Percentiles rank a stretch among this genome's conserved stretches.
Conservation (phyloP, 1,139 yeast genomes). For the Tardiomyces depauwii region DNA sequence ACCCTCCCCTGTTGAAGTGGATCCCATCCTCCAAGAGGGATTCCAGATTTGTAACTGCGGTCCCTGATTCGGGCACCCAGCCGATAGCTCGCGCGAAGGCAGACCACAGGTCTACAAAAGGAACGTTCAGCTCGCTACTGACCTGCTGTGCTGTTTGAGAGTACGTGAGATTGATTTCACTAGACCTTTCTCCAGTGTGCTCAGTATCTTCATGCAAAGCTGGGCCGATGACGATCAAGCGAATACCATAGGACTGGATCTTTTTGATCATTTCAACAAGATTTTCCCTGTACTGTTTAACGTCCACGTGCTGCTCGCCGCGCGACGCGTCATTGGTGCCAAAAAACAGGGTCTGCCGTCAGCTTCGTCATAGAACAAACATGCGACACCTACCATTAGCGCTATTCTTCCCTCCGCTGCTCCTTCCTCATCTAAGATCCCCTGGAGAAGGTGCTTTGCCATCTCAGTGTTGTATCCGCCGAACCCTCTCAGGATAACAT, state of each 20-base stretch:
- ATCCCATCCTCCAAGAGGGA: not conserved
- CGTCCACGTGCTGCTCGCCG: not conserved
- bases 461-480: not conserved
- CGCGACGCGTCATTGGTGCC: not conserved
- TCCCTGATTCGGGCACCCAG: not conserved
- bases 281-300: not conserved
- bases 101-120: not conserved
- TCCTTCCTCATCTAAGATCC: not conserved
- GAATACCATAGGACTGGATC: not conserved
- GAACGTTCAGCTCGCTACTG: not conserved
- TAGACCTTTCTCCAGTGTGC: not conserved
- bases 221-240: not conserved
- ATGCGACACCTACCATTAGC: not conserved
- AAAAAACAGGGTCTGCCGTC: not conserved
- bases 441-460: not conserved
- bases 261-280: not conserved
- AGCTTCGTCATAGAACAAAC: not conserved
- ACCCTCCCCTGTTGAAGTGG: not conserved
- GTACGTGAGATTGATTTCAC: not conserved
- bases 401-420: not conserved
- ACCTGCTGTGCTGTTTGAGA: not conserved
- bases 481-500: not conserved
- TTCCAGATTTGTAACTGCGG: not conserved
- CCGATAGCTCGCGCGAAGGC: not conserved
- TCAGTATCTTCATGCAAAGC: not conserved